Evolutionary conservation across 192 early-diverging fungal species (phyloP).

Genomic region (Phlyctochytrium planicorne): DNA sequence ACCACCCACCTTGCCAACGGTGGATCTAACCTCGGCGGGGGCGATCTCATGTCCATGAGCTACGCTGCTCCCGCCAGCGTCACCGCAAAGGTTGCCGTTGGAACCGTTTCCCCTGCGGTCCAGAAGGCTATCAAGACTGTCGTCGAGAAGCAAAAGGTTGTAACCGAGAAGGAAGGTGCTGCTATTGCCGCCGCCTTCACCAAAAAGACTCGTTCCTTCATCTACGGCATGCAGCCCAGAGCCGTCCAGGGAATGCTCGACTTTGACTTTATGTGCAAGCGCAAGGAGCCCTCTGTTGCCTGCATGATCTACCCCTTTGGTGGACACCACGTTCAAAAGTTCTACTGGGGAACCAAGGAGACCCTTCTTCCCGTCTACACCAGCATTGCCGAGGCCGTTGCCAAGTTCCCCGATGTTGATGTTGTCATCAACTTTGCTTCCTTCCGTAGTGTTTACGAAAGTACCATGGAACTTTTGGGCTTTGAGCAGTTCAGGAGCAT

Average conservation of each 20-base stretch:
- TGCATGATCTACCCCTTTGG: conserved; percentile 99
- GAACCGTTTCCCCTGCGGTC: not conserved
- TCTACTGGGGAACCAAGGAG: conserved; percentile 99
- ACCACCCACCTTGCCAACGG: conserved; percentile 42
- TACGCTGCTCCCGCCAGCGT: conserved; percentile 7
- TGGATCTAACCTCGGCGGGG: not conserved
- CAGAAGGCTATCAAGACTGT: not conserved
- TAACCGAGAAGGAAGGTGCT: conserved; percentile 16
- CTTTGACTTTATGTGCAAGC: conserved; percentile 99
- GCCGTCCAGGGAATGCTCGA: conserved; percentile 99
- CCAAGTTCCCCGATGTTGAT: conserved; percentile 88
- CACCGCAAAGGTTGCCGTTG: conserved; percentile 15
- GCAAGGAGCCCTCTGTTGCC: conserved; percentile 85
- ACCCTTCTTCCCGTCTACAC: conserved; percentile 94
- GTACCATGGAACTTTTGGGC: conserved; percentile 84
- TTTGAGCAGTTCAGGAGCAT: conserved; percentile 88
- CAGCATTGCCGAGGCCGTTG: conserved; percentile 76
- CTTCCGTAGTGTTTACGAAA: conserved; percentile 90
- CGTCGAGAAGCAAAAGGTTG: conserved; percentile 3
- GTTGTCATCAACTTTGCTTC: conserved; percentile 98
- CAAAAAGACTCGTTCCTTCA: conserved; percentile 82
- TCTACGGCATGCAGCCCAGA: conserved; percentile 99
- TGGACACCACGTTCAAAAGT: conserved; percentile 98
- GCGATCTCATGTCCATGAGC: conserved; percentile 26
- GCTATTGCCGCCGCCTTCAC: conserved; percentile 42